Evolutionary conservation across 73 alveolate species (phyloP), one percentile per base, ranked within the genome.

Genomic region (Tetrahymena thermophila): DNA sequence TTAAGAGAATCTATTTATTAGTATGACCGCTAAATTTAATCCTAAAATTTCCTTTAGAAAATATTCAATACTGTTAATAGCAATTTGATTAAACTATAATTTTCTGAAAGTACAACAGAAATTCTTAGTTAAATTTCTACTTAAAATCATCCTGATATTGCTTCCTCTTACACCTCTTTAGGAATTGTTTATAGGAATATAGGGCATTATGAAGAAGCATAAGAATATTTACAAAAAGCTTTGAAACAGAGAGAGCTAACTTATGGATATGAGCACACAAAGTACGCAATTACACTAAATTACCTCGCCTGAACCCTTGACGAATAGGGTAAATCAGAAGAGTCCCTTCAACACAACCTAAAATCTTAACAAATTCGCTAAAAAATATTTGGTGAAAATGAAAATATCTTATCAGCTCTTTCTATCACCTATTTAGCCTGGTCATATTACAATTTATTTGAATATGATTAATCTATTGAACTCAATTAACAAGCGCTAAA

Each of bases 231-330:
- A 25, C 25, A 71, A 71, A 71, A 71, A 8, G 89, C 89, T 71
- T 71, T 71, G 37, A 71, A 71, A 23, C n/a, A 71, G 21, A 71
- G 89, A 71, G 89, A 71, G 11, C 9, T 28, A 6, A 8, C 11
- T 7, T 71, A 71, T 8, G 89, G 89, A 11, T 28, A 71, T n/a
- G 89, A 71, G 31, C 89, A 71, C 37, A 15, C 89, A 71, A 71
- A 71, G 35, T 71, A 71, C n/a, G 89, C 89, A 71, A 71, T 71
- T 25, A 71, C 89, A 19, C 37, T 71, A 14, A 71, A 71, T 31
- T 71, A 71, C 89, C 89, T 71, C 89, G 89, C 89, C 89, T 71
- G 89, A 71, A 71, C 89, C 89, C 89, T 71, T 71, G 89, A 71
- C 89, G 89, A 71, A 71, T 71, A 71, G 89, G 89, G 89, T 71